Percentiles rank a stretch among this genome's conserved stretches.
Evolutionary conservation across 192 early-diverging fungal species (phyloP).

Genomic region (Coemansia sp.): DNA sequence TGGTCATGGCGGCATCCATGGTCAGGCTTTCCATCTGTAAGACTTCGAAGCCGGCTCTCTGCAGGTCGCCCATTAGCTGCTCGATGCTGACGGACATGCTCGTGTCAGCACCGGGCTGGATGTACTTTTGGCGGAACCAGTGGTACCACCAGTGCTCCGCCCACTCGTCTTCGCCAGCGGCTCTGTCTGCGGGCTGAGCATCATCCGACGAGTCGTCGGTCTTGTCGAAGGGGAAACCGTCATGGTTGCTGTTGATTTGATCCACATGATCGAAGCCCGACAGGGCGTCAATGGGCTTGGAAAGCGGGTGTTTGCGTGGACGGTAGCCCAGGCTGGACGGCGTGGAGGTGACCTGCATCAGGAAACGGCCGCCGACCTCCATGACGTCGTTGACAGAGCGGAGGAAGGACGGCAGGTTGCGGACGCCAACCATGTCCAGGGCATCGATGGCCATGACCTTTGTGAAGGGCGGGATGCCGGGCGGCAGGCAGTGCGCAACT

Average conservation of each 20-base stretch:
- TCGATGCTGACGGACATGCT: constrained; percentile 42
- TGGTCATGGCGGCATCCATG: constrained; percentile 40
- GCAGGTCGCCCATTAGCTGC: constrained; percentile 45
- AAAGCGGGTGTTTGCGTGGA: constrained; percentile 4
- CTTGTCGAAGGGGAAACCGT: not conserved
- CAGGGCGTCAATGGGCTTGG: not conserved
- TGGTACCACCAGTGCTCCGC: constrained; percentile 57
- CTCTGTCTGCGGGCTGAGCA: not conserved
- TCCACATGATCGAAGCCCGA: not conserved
- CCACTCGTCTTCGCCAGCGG: constrained; percentile 29
- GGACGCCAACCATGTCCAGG: constrained; percentile 36
- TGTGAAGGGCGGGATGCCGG: constrained; percentile 45
- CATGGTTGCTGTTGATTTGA: not conserved
- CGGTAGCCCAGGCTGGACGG: constrained; percentile 40
- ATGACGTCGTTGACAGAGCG: constrained; percentile 26
- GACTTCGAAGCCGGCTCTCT: constrained; percentile 50
- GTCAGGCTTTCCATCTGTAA: constrained; percentile 52
- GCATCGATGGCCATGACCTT: constrained; percentile 46
- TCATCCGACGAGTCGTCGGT: not conserved
- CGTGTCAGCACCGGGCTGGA: constrained; percentile 52
- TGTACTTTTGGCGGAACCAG: constrained; percentile 46
- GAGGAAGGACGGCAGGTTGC: constrained; percentile 37
- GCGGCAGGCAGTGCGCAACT: constrained; percentile 31
- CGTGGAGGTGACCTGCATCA: constrained; percentile 47
- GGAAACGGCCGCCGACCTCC: constrained; percentile 30